A percentile compares a stretch with the other conserved stretches of the same genome.
Conservation (phyloP, 169 alveolate genomes). For the Babesia ovis region DNA sequence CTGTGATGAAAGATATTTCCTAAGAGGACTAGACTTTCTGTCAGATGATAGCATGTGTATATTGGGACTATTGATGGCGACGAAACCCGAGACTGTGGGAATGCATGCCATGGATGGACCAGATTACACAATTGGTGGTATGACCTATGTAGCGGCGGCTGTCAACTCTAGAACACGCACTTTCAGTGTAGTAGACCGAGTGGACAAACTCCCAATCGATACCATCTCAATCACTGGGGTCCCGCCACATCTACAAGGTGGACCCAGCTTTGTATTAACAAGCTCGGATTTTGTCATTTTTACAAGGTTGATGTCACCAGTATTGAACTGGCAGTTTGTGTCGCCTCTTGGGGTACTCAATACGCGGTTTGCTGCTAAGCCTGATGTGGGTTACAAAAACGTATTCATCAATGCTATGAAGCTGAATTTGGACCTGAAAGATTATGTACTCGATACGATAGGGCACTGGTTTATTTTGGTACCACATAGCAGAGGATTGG, state of each 20-base stretch:
- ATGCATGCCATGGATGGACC: slow-evolving; percentile 1
- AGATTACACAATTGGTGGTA: slow-evolving; percentile 34
- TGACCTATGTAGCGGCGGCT: slow-evolving; percentile 25
- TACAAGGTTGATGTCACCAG: slow-evolving; percentile 17
- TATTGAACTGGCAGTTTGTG: slow-evolving; percentile 45
- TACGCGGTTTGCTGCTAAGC: slow-evolving; percentile 3
- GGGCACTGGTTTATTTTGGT: slow-evolving; percentile 3
- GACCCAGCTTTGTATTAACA: slow-evolving; percentile 23
- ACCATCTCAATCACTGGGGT: slow-evolving; percentile 6
- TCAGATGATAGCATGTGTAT: neutral
- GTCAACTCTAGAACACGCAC: slow-evolving; percentile 1
- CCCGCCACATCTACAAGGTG: slow-evolving; percentile 16
- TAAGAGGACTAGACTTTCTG: slow-evolving; percentile 20
- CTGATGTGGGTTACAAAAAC: neutral
- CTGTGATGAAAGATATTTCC: slow-evolving; percentile 33
- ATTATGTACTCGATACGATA: neutral
- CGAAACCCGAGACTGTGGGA: slow-evolving; percentile 36
- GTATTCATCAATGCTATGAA: slow-evolving; percentile 21
- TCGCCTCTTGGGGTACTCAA: slow-evolving; percentile 29
- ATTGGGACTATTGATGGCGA: slow-evolving; percentile 7
- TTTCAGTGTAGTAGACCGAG: slow-evolving; percentile 25
- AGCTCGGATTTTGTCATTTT: slow-evolving; percentile 41
- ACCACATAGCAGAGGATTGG: slow-evolving; percentile 1
- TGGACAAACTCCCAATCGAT: slow-evolving; percentile 41
- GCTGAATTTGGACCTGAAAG: slow-evolving; percentile 19